Conservation (phyloP, 2,329 filamentous ascomycete species). For the Trichoderma harzianum region DNA sequence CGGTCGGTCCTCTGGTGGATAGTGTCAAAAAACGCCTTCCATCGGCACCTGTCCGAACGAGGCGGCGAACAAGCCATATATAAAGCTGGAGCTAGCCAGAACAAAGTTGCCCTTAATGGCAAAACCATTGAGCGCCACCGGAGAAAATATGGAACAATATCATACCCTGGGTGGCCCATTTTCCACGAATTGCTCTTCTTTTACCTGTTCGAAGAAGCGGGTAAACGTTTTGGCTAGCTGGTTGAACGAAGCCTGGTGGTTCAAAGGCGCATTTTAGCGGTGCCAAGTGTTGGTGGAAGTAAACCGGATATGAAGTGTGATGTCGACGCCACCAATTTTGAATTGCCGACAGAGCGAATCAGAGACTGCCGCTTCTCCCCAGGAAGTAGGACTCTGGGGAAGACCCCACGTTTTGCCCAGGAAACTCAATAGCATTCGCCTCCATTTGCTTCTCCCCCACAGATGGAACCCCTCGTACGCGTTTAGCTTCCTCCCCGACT, state of each 20-base stretch:
- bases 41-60: constrained; percentile 4
- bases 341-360: neutral
- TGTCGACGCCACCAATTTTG: neutral
- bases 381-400: constrained; percentile 7
- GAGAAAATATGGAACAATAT: neutral
- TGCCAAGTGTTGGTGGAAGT: constrained; percentile 1
- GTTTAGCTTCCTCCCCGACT: neutral
- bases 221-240: neutral
- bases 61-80: neutral
- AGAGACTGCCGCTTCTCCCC: neutral
- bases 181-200: neutral
- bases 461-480: neutral
- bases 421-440: neutral
- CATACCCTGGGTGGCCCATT: neutral
- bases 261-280: neutral
- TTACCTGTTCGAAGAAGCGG: neutral
- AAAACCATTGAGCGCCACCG: constrained; percentile 11
- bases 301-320: constrained; percentile 4
- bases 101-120: neutral
- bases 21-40: neutral
- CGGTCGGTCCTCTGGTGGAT: neutral
- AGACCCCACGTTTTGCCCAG: neutral
- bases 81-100: neutral
- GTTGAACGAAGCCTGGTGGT: neutral
- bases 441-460: neutral